Evolutionary conservation across 305 asterid species (phyloP), one percentile per base, ranked within the genome.

Genomic region (Fraxinus velutina): DNA sequence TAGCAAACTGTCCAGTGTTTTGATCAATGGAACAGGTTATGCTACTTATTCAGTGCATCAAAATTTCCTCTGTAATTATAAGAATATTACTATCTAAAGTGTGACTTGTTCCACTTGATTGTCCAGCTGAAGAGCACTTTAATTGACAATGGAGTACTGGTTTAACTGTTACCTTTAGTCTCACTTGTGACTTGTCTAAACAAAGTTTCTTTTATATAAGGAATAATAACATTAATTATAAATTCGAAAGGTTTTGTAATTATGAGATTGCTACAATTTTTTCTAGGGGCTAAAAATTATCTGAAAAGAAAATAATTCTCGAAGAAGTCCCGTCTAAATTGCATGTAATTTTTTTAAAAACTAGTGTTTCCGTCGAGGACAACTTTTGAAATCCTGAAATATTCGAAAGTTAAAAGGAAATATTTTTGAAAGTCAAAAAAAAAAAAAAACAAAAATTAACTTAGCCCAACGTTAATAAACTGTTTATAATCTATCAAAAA

Each of bases 1-100:
- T 84, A 79, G 29, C 79, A 86, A 79, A 62, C 62, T 81, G 84
- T 68, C 86, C 87, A 47, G 17, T 9, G 32, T 22, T 62, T 62
- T 62, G 33, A 62, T 62, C 4, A 62, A 62, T 62, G 33, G 12
- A 21, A 62, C 72, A 62, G n/a, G 30, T 22, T 2, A 7, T 62
- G 72, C 72, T 22, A 8, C 72, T 6, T 19, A 62, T 62, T 62
- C 72, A 62, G n/a, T 22, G 72, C 72, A 62, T 84, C 83, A 83
- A 52, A 32, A 17, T 21, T 22, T 8, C 24, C 29, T 60, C 29
- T 78, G 29, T 76, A 34, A 44, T 30, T 17, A 55, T 73, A 17
- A 72, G 83, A 73, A 5, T 87, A 22, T 21, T 52, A 37, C 68
- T 22, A 27, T 77, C 78, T 82, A 15, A 55, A 17, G 19, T 17